Percentiles rank a stretch among this genome's conserved stretches.
These are phyloP conservation scores for Silene latifolia DNA, from an alignment of 148 eudicot genomes.

Conservation along the genomic window DNA sequence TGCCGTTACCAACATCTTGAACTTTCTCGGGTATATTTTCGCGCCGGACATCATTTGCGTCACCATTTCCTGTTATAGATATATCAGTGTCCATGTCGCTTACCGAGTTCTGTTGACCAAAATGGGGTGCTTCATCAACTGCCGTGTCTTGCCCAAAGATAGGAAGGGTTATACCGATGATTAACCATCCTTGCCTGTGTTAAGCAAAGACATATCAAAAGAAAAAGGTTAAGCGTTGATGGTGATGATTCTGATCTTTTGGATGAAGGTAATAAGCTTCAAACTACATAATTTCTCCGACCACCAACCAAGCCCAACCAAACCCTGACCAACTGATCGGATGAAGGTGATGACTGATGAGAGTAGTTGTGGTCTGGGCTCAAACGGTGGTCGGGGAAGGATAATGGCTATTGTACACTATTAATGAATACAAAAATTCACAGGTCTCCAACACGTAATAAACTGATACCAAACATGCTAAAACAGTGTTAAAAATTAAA, in stretches of 20 bases:
- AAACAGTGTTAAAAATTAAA: conserved; percentile 7
- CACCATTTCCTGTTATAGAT: conserved; percentile 27
- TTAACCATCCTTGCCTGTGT: conserved; percentile 54
- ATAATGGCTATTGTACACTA: neutral
- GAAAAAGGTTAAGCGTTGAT: neutral
- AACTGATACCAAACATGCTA: neutral
- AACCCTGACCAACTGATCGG: too few species aligned
- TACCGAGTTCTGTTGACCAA: conserved; percentile 22
- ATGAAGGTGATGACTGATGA: too few species aligned
- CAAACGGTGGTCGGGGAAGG: too few species aligned
- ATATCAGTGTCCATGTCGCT: conserved; percentile 28
- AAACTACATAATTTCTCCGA: neutral
- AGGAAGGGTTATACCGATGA: conserved; percentile 36
- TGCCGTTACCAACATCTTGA: conserved; percentile 27
- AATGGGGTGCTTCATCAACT: conserved; percentile 23
- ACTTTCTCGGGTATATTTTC: conserved; percentile 23
- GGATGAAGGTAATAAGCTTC: neutral
- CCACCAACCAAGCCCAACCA: neutral
- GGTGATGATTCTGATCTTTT: neutral
- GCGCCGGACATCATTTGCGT: conserved; percentile 19
- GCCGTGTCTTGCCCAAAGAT: conserved; percentile 37
- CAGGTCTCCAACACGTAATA: neutral
- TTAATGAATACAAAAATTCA: neutral
- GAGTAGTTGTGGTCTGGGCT: too few species aligned
- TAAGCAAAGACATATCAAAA: conserved; percentile 3